These are phyloP conservation scores for Phaeosphaeria sp. DNA, from an alignment of 2,329 filamentous ascomycete species.

Conservation along the genomic window DNA sequence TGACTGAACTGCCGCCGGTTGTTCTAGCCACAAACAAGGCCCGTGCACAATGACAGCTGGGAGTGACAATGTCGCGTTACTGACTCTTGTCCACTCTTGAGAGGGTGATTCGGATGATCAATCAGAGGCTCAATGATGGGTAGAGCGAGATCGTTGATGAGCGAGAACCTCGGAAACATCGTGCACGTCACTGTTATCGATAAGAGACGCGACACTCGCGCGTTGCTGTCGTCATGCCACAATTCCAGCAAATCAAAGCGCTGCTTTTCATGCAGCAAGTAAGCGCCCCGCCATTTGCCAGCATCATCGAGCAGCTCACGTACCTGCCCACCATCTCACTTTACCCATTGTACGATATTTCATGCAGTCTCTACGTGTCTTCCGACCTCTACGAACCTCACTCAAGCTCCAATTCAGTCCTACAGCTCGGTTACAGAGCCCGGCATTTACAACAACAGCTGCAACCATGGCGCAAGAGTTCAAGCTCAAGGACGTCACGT, in stretches of 20 bases:
- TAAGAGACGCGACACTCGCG: not conserved
- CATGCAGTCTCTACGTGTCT: slow-evolving; percentile 36
- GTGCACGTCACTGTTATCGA: not conserved
- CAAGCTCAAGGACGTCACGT: slow-evolving; percentile 76
- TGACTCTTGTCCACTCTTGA: not conserved
- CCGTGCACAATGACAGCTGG: not conserved
- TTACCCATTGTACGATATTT: slow-evolving; percentile 10
- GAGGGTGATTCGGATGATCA: not conserved
- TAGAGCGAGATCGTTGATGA: not conserved
- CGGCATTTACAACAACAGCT: slow-evolving; percentile 34
- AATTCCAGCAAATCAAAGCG: slow-evolving; percentile 10
- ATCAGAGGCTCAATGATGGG: not conserved
- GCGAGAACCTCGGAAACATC: not conserved
- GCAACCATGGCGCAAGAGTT: slow-evolving; percentile 56
- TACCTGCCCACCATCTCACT: slow-evolving; percentile 2
- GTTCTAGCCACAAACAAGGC: not conserved
- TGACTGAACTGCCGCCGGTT: not conserved
- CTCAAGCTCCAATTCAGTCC: slow-evolving; percentile 22
- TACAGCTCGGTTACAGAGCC: slow-evolving; percentile 21
- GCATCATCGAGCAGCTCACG: slow-evolving; percentile 6
- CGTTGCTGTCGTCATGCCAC: slow-evolving; percentile 6
- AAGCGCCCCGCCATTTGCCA: slow-evolving; percentile 10
- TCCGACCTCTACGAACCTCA: slow-evolving; percentile 32
- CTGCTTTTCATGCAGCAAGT: not conserved
- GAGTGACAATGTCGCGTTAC: not conserved